These are phyloP conservation scores for Chlorella vulgaris DNA, from an alignment of 139 green algal genomes.

Conservation along the genomic window DNA sequence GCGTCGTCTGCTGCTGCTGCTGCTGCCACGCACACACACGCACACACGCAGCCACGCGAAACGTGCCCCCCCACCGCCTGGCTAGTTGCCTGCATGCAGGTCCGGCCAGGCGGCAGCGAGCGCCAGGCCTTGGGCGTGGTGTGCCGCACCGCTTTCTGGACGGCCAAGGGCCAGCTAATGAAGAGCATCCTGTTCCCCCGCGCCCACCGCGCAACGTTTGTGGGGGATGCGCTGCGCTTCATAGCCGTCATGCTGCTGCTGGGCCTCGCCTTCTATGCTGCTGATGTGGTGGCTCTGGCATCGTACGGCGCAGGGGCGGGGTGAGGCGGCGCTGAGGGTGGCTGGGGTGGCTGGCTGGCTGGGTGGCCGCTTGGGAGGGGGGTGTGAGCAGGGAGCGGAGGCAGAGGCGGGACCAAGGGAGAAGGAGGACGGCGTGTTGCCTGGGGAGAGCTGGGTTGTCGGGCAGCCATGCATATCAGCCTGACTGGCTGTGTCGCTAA, in stretches of 20 bases:
- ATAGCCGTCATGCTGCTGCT: constrained; percentile 66
- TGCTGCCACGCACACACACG: no score
- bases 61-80: no score
- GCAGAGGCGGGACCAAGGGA: no score
- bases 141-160: constrained; percentile 67
- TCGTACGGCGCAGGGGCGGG: constrained; percentile 41
- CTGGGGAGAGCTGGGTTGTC: neutral
- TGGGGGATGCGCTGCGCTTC: constrained; percentile 65
- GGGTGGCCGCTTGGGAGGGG: neutral
- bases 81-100: constrained; percentile 4
- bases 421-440: no score
- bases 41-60: no score
- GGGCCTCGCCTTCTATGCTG: constrained; percentile 61
- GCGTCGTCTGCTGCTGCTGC: no score
- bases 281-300: constrained; percentile 60
- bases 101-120: constrained; percentile 34
- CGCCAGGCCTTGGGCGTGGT: constrained; percentile 62
- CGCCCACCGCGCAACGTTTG: constrained; percentile 58
- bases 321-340: neutral
- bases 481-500: no score
- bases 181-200: constrained; percentile 70
- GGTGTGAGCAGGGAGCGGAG: no score
- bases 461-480: no score
- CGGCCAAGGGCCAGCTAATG: constrained; percentile 76
- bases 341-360: no score